phyloP scores from a whole-genome alignment of 306 rosid genomes.

The Casuarina cunninghamiana region DNA sequence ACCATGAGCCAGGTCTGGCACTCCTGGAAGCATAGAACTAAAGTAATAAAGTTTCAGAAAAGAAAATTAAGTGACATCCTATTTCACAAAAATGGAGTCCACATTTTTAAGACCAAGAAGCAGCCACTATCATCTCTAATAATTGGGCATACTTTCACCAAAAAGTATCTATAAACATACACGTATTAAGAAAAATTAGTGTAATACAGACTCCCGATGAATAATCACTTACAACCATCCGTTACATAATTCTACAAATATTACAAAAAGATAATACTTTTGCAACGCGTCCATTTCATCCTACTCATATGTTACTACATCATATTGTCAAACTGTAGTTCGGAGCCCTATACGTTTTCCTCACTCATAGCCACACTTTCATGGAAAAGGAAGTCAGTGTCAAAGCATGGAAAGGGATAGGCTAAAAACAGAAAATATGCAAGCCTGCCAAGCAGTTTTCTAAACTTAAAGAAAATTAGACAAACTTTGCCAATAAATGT shows the following conservation, averaged over 20 bases:
- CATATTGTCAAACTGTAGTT: neutral
- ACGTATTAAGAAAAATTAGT: neutral
- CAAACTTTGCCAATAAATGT: neutral
- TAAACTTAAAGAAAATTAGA: neutral
- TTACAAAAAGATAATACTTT: neutral
- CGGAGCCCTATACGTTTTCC: constrained; percentile 1
- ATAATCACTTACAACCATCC: neutral
- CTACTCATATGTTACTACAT: neutral
- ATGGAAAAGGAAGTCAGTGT: neutral
- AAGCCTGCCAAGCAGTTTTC: neutral
- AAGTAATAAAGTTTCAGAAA: constrained; percentile 20
- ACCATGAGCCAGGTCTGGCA: constrained; percentile 17
- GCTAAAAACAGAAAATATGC: neutral
- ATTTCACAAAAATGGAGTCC: neutral
- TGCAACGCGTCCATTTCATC: neutral
- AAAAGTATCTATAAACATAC: neutral
- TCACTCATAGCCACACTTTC: neutral
- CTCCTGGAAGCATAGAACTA: constrained; percentile 12
- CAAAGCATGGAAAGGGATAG: neutral
- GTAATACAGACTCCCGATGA: neutral
- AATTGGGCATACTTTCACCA: neutral
- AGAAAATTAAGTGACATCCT: constrained; percentile 8
- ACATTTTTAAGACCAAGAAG: neutral
- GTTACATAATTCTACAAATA: neutral
- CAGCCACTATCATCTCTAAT: neutral